Evolutionary conservation across 2,329 filamentous ascomycete species (phyloP).

Genomic region (Pleurostoma richardsiae): DNA sequence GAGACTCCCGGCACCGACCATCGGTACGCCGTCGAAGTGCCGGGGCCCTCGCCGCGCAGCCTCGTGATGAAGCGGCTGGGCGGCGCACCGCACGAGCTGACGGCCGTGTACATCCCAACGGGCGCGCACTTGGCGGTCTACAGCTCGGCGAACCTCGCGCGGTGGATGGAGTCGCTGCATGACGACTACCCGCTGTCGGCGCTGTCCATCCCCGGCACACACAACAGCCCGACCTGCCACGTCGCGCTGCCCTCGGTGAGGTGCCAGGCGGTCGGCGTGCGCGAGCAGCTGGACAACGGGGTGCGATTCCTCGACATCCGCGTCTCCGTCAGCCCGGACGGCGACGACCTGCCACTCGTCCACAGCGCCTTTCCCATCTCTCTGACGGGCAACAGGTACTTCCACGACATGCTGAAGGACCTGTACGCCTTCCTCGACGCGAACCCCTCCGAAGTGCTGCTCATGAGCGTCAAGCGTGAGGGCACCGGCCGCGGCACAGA

Average conservation of each 20-base stretch:
- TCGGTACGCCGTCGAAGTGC: conserved; percentile 68
- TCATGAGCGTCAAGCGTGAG: conserved; percentile 88
- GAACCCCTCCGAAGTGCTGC: conserved; percentile 76
- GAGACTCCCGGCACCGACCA: conserved; percentile 48
- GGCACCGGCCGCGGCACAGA: conserved; percentile 78
- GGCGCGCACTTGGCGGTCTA: conserved; percentile 58
- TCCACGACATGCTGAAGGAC: conserved; percentile 66
- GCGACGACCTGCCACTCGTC: conserved; percentile 72
- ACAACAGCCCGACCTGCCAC: conserved; percentile 87
- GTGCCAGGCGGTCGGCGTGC: conserved; percentile 77
- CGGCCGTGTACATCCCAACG: conserved; percentile 58
- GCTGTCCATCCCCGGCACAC: conserved; percentile 89
- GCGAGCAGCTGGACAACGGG: conserved; percentile 79
- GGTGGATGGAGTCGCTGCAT: conserved; percentile 77
- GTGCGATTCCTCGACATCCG: conserved; percentile 93
- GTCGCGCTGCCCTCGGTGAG: conserved; percentile 85
- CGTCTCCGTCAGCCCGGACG: conserved; percentile 50
- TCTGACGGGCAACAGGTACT: conserved; percentile 74
- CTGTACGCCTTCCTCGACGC: conserved; percentile 70
- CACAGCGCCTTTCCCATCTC: conserved; percentile 88
- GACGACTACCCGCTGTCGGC: conserved; percentile 70
- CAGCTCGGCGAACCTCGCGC: conserved; percentile 62
- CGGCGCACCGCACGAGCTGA: conserved; percentile 44
- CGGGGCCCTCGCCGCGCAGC: conserved; percentile 55
- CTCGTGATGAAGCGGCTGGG: conserved; percentile 12